Evolutionary conservation across 768 basidiomycete species (phyloP).

Genomic region (Lactarius quietus): DNA sequence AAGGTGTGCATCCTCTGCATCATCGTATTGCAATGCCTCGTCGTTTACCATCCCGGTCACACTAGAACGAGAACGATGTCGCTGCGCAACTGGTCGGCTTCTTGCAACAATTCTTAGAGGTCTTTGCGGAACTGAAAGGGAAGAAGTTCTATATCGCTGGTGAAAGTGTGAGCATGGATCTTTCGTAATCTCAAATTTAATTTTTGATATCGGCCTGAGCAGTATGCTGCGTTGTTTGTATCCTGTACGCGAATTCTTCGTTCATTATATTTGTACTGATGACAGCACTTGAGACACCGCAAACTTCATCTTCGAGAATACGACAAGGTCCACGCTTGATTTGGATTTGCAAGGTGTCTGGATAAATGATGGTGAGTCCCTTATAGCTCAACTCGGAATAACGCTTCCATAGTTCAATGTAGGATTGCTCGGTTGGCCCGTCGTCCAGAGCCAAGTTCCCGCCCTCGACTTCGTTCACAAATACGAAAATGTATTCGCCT

Average conservation of each 20-base stretch:
- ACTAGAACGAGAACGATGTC: constrained; percentile 51
- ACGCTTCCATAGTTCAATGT: neutral
- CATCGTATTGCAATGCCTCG: neutral
- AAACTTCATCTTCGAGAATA: constrained; percentile 64
- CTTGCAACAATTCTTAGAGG: constrained; percentile 68
- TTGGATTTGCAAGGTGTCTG: constrained; percentile 66
- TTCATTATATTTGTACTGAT: neutral
- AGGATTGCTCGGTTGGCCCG: constrained; percentile 58
- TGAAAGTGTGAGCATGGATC: constrained; percentile 57
- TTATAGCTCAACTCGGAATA: neutral
- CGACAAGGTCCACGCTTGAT: constrained; percentile 40
- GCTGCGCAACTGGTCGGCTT: constrained; percentile 58
- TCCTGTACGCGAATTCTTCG: constrained; percentile 46
- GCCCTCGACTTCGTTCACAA: constrained; percentile 73
- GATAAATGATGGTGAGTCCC: constrained; percentile 62
- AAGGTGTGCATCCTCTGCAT: constrained; percentile 26
- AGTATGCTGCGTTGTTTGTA: constrained; percentile 75
- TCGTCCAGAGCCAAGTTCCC: constrained; percentile 67
- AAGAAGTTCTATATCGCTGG: constrained; percentile 70
- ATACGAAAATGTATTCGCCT: constrained; percentile 63
- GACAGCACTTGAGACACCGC: constrained; percentile 53
- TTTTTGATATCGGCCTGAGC: neutral
- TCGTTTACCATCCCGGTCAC: neutral
- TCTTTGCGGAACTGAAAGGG: constrained; percentile 68
- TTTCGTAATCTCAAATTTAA: neutral